Evolutionary conservation across 2,329 filamentous ascomycete genomes (phyloP).

Genomic region (Talaromyces sp.): DNA sequence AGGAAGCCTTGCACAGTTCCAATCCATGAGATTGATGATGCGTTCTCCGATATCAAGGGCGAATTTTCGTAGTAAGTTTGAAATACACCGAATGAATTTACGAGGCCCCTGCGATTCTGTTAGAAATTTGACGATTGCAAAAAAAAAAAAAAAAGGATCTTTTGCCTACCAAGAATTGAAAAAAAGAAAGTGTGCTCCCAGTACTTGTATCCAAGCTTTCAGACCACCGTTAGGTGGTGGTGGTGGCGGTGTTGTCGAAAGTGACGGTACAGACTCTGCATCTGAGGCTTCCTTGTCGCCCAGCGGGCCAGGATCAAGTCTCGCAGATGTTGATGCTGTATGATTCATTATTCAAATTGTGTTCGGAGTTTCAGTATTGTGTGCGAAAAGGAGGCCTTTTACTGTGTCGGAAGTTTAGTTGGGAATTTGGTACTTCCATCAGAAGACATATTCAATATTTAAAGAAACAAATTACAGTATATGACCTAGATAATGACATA

Average conservation of each 20-base stretch:
- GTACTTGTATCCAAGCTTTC: constrained; percentile 30
- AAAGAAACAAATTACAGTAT: no score
- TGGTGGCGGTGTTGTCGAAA: not conserved
- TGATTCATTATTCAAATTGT: no score
- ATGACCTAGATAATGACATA: no score
- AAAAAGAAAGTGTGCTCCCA: constrained; percentile 29
- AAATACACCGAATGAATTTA: constrained; percentile 49
- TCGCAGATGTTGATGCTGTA: no score
- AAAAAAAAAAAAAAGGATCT: not conserved
- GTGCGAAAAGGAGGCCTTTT: no score
- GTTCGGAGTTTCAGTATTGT: no score
- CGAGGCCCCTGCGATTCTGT: constrained; percentile 31
- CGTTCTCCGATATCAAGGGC: constrained; percentile 32
- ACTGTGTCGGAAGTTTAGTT: no score
- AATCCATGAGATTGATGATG: constrained; percentile 16
- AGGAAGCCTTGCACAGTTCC: not conserved
- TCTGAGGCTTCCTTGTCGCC: no score
- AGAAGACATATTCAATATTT: no score
- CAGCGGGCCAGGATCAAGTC: no score
- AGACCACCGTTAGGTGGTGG: constrained; percentile 25
- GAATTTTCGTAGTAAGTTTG: constrained; percentile 47
- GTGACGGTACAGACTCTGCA: no score
- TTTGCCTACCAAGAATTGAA: constrained; percentile 30
- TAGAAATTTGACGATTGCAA: not conserved
- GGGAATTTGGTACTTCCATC: no score